Evolutionary conservation across 1,284 basidiomycete species (phyloP), one percentile per base, ranked within the genome.

Genomic region (Ceratobasidium sp.): DNA sequence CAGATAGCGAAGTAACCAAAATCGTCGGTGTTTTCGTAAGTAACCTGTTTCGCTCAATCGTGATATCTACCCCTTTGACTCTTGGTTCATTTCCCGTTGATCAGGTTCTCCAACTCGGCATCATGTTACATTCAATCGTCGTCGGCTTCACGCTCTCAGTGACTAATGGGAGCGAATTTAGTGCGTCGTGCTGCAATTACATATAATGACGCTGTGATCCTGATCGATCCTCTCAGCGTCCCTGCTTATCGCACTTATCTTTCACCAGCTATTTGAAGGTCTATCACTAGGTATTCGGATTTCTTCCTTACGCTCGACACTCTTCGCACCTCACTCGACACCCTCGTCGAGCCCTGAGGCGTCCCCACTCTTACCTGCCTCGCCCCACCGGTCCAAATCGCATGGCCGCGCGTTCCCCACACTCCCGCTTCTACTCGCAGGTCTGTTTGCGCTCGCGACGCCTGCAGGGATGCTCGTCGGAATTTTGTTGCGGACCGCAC

Each of bases 231-330:
- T 61, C 39, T 19, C 76, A 92, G 90, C 89, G 1, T 89, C 91
- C 0, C 85, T 93, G 7, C 85, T 91, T 5, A 87, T 88, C 13
- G 92, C 92, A 0, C 88, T 93, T 48, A 83, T 88, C 62, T 93
- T 93, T 80, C 92, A 93, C 79, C 92, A 93, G 79, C 82, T 93
- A 9, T 93, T 93, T 78, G 92, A 93, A 79, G 92, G 92, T 0
- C 84, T 93, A 8, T 92, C 91, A 0, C 84, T 93, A 27, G 92
- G 92, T 3, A 91, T 92, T 68, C 86, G 92, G 22, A 92, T 93
- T 78, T 88, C 92, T 1, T 84, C 86, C 0, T 83, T 93, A 3
- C 89, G 89, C 0, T 81, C 85, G 0, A 74, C 82, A 71, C 76
- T 79, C 48, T 69, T 79, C 53, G 68, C 75, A 27, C 53, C 79